Base-by-base conservation (phyloP, 2,329 filamentous ascomycete genomes). In the Myriangium duriaei region DNA sequence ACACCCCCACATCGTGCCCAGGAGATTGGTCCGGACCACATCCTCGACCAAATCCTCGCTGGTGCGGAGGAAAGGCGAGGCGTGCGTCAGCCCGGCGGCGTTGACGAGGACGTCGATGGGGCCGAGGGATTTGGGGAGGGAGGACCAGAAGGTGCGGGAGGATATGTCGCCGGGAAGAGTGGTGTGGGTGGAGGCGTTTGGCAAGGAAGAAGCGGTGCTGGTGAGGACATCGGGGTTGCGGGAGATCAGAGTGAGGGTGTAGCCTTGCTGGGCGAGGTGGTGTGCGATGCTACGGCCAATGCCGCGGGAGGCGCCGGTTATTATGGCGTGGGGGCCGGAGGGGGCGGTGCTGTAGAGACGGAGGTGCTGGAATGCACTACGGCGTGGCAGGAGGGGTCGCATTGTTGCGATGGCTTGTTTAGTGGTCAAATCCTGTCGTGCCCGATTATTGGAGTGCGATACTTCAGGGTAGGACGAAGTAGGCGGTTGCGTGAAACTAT, bases 81-180 rank as follows among this genome's bases (percentile, higher is more conserved):
- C 69, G 47, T 85, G 76, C 0, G 78, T 68, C 14, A 86, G 65
- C 7, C 85, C 86, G 0, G 85, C 85, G 16, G 81, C 81, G 52
- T 93, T 92, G 45, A 93, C 69, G 1, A 93, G 69, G 18, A 88
- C 64, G 49, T 72, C 63, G 11, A 69, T 28, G 11, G 30, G 16
- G 19, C 32, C 13, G 4, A 40, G 30, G 17, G 40, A 32, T 1
- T 11, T 4, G 9, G 13, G 6, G 12, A 45, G 16, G 1, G 16
- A 14, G 7, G 15, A 19, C 44, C 44, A 45, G 36, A 45, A 45
- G 7, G 12, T 4, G 16, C 30, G 18, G 14, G 32, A 24, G 26
- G 16, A 37, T 5, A 45, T 30, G 34, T 45, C 44, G n/a, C 41
- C 44, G 4, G 33, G 6, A 3, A 33, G 13, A 3, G 32, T 28